These are phyloP conservation scores for Drechslera avenae DNA, from an alignment of 2,329 filamentous ascomycete species.

Conservation along the genomic window DNA sequence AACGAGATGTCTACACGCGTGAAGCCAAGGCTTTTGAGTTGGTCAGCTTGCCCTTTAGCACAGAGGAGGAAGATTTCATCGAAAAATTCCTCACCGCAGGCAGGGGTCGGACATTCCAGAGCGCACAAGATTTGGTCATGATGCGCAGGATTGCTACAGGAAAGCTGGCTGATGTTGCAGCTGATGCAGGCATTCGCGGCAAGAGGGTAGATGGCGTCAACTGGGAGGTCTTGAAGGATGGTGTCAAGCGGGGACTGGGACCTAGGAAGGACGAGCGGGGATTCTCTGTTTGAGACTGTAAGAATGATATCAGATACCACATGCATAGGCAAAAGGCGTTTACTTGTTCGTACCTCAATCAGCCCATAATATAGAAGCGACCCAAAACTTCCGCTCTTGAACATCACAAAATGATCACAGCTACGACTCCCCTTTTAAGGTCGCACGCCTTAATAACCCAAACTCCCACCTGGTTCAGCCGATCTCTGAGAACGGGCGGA, in stretches of 20 bases:
- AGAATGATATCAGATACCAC: no score
- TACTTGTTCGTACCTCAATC: no score
- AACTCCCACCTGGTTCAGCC: no score
- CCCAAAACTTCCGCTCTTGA: no score
- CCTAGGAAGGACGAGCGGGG: slow-evolving; percentile 36
- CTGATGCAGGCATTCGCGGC: slow-evolving; percentile 41
- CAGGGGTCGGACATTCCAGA: slow-evolving; percentile 66
- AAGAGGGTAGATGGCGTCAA: slow-evolving; percentile 57
- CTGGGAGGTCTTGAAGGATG: slow-evolving; percentile 55
- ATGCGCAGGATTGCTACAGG: slow-evolving; percentile 75
- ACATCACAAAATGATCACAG: no score
- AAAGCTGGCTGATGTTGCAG: slow-evolving; percentile 56
- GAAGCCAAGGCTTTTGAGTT: slow-evolving; percentile 70
- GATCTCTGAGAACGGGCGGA: no score
- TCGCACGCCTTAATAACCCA: no score
- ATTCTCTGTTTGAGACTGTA: slow-evolving; percentile 16
- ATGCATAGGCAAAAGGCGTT: no score
- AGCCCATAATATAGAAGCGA: no score
- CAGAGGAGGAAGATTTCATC: slow-evolving; percentile 75
- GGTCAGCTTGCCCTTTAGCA: slow-evolving; percentile 72
- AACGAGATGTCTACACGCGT: slow-evolving; percentile 33
- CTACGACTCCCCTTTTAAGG: no score
- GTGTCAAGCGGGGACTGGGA: slow-evolving; percentile 44
- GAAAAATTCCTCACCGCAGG: slow-evolving; percentile 69
- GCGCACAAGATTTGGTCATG: slow-evolving; percentile 73